Base-by-base conservation (phyloP, 176 grass and related monocot genomes). In the Oropetium thomaeum region DNA sequence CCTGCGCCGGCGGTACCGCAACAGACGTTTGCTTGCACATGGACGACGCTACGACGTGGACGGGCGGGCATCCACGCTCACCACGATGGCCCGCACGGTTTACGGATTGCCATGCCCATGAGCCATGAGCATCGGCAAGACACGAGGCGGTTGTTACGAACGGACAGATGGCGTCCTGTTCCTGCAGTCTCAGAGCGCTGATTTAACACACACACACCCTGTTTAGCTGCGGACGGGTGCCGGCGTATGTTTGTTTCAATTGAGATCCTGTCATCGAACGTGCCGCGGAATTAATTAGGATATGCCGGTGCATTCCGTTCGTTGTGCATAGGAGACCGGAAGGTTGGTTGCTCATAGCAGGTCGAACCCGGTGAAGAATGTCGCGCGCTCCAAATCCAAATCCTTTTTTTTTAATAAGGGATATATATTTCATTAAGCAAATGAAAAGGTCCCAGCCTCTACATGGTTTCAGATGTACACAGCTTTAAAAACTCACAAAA, bases 221-320 rank as follows among this genome's bases (percentile, higher is more conserved):
- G 5, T 53, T 38, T 20, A 63, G 28, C 65, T 64, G 57, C 71
- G 34, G 64, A 69, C 71, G 54, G 34, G 19, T 12, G 29, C 28
- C 16, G n/a, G n/a, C n/a, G 20, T n/a, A 35, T 54, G 27, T 49
- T n/a, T 11, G 15, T 49, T n/a, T 11, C 10, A 65, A 19, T 55
- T 34, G 47, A 32, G 62, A 44, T 12, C 44, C 45, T 86, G n/a
- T 76, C 71, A 9, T 42, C 13, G 77, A 76, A 81, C 71, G 42
- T 75, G 19, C 28, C 26, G 5, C 25, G 23, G 39, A 54, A 29
- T n/a, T 54, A 54, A 29, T n/a, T 54, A 16, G 43, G 54, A 62
- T 58, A 19, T 45, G 16, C 41, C 25, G 2, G 4, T 14, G 41
- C 52, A 7, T 67, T 31, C 32, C 41, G 70, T 67, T 43, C 14